Evolutionary conservation across 179 eudicot genomes (phyloP).

Genomic region (Spergularia azorica): DNA sequence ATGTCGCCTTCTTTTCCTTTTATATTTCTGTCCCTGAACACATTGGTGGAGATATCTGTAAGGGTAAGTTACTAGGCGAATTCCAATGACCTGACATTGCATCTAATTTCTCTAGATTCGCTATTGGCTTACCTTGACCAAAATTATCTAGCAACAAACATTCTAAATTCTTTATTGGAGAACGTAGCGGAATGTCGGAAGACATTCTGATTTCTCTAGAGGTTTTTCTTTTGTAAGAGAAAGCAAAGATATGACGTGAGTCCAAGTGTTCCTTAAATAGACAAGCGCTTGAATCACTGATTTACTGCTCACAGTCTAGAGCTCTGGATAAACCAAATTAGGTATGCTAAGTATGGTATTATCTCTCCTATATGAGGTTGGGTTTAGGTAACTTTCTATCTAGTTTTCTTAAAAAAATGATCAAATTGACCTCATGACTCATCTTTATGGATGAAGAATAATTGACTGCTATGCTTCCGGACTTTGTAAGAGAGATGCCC

Average conservation of each 20-base stretch:
- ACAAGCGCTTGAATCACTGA: neutral
- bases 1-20: constrained; percentile 30
- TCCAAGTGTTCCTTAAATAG: no score
- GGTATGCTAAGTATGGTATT: neutral
- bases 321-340: neutral
- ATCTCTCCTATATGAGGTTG: constrained; percentile 1
- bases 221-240: no score
- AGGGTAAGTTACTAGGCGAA: neutral
- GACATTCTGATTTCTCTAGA: no score
- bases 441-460: neutral
- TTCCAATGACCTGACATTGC: neutral
- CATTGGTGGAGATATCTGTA: constrained; percentile 9
- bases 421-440: neutral
- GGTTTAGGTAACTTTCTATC: neutral
- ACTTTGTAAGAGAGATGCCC: neutral
- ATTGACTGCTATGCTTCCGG: neutral
- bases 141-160: no score
- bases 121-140: no score
- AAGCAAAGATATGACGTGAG: no score
- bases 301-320: neutral
- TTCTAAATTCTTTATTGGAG: no score
- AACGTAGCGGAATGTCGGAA: no score
- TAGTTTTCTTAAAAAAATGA: neutral
- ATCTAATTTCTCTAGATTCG: no score
- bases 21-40: neutral